Percentiles rank a stretch among this genome's conserved stretches.
These are phyloP conservation scores for Cymbopogon flexuosus DNA, from an alignment of 202 grass and related monocot genomes.

Conservation along the genomic window DNA sequence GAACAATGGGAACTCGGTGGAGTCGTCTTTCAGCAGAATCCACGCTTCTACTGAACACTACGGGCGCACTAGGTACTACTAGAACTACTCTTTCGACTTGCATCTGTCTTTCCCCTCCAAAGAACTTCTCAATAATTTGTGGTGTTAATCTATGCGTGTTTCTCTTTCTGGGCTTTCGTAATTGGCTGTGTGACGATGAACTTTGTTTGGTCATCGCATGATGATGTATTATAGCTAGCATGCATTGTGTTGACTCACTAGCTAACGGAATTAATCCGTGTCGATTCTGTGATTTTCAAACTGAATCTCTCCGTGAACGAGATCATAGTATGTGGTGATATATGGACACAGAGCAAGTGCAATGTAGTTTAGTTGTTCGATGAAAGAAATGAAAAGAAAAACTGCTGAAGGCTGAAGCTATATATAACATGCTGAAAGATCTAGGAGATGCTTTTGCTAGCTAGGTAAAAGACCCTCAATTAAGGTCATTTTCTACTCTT, in stretches of 20 bases:
- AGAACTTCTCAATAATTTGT: conserved; percentile 26
- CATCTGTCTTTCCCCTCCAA: not conserved
- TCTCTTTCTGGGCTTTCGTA: conserved; percentile 3
- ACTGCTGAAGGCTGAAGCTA: not conserved
- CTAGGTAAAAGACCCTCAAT: not conserved
- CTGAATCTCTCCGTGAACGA: not conserved
- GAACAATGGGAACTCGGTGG: conserved; percentile 74
- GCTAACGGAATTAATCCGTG: not conserved
- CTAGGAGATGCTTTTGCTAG: not conserved
- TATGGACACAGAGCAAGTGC: not conserved
- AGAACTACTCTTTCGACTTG: conserved; percentile 20
- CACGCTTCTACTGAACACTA: conserved; percentile 51
- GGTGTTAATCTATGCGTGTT: conserved; percentile 19
- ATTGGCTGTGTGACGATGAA: conserved; percentile 26
- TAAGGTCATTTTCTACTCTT: not conserved
- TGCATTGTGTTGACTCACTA: conserved; percentile 11
- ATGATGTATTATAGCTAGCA: conserved; percentile 41
- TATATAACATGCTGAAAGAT: not conserved
- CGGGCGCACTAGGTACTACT: conserved; percentile 21
- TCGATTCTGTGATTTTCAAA: not conserved
- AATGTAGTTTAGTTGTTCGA: not conserved
- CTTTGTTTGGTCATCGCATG: conserved; percentile 46
- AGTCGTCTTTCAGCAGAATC: conserved; percentile 41
- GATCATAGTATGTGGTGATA: not conserved
- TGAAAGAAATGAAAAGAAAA: not conserved